Evolutionary conservation across 805 yeast genomes (phyloP), one percentile per base, ranked within the genome.

Genomic region (Ogataea nitratoaversa): DNA sequence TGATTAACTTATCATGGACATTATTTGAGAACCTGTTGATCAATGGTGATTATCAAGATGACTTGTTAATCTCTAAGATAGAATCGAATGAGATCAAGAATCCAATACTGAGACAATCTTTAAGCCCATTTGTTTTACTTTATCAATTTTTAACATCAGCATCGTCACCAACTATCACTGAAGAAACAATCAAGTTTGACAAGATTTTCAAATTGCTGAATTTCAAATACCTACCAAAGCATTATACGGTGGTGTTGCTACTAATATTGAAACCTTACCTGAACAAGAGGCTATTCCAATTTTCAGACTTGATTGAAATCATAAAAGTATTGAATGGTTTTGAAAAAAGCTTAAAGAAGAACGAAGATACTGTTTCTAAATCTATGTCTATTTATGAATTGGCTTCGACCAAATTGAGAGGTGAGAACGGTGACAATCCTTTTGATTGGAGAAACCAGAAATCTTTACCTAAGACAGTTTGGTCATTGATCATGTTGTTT

Each of bases 71-170:
- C 6, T 34, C 43, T 9, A 54, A 52, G 28, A 43, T 59, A 8
- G 49, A 53, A 22, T 13, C 28, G 8, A 44, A 47, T 33, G 51
- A 55, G 47, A 36, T 63, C 50, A 34, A 61, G 16, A 63, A 41
- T 75, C 79, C 86, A 13, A 67, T 78, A 2, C 68, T 84, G 52
- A 73, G 79, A 48, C 90, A 84, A 57, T 73, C 84, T 19, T 57
- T 84, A 37, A 65, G 91, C 5, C 93, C 93, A 34, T 79, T 83
- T 55, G 88, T 82, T 2, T 75, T 82, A 0, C 63, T 84, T 19
- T 67, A 68, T 43, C 72, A 72, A 44, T 78, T 74, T 50, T 71
- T 72, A 54, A 60, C 62, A 14, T 56, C 65, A 8, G 49, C 57
- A 39, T 36, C 43, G 5, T 41, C 50, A 7, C n/a, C n/a, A n/a